These are phyloP conservation scores for Scheffersomyces lignicola DNA, from an alignment of 1,139 yeast genomes.

Conservation along the genomic window DNA sequence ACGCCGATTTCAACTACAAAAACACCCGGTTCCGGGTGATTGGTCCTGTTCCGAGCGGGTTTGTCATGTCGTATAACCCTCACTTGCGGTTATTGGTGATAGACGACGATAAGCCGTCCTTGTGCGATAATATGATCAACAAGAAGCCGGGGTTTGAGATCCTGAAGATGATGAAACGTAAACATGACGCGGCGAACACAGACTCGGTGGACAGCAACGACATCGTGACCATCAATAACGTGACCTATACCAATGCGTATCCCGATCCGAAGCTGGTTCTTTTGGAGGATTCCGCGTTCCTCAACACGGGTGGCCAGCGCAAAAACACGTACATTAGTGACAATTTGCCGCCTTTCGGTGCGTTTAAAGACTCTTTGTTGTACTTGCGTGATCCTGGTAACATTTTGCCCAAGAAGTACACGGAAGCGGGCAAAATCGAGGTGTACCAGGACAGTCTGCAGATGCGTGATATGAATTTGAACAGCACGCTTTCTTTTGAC, in stretches of 20 bases:
- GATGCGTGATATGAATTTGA: conserved; percentile 11
- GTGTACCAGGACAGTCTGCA: conserved; percentile 30
- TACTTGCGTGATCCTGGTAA: conserved; percentile 15
- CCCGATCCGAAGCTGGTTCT: conserved; percentile 21
- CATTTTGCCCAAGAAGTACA: conserved; percentile 34
- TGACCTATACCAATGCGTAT: conserved; percentile 28
- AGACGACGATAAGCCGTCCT: conserved; percentile 35
- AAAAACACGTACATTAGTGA: conserved; percentile 26
- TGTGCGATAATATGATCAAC: conserved; percentile 37
- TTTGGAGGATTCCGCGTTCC: conserved; percentile 1
- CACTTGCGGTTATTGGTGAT: conserved; percentile 34
- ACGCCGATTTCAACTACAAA: conserved; percentile 40
- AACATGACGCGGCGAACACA: neutral
- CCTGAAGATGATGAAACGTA: conserved; percentile 23
- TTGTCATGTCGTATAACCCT: conserved; percentile 33
- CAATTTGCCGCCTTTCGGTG: conserved; percentile 44
- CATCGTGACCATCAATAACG: conserved; percentile 10
- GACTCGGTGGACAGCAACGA: conserved; percentile 3
- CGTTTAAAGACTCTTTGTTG: conserved; percentile 30
- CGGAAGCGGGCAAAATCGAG: conserved; percentile 37
- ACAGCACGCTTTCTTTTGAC: conserved; percentile 35
- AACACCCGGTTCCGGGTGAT: conserved; percentile 39
- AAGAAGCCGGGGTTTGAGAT: conserved; percentile 29
- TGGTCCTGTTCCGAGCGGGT: conserved; percentile 36
- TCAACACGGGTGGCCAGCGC: conserved; percentile 4